Percentiles rank a stretch among this genome's conserved stretches.
Evolutionary conservation across 805 yeast genomes (phyloP).

Genomic region (Wickerhamomyces strasburgensis): DNA sequence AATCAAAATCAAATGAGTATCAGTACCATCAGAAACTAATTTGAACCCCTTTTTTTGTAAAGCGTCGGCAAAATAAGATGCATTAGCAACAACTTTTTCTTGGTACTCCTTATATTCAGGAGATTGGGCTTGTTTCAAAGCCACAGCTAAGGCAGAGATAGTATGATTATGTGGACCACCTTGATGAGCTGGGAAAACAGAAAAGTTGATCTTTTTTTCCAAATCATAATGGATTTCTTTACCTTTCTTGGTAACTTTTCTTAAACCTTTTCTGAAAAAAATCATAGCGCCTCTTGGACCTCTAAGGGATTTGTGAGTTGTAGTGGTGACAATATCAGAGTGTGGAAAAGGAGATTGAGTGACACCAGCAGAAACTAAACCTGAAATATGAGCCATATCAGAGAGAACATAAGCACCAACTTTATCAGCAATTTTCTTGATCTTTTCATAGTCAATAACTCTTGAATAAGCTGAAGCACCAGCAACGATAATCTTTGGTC

Average conservation of each 20-base stretch:
- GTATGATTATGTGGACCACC: constrained; percentile 99
- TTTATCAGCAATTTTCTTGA: constrained; percentile 85
- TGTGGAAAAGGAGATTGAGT: constrained; percentile 88
- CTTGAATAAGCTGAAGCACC: constrained; percentile 97
- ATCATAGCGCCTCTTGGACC: constrained; percentile 99
- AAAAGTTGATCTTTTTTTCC: constrained; percentile 88
- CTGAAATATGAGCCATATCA: constrained; percentile 98
- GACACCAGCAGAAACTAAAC: constrained; percentile 91
- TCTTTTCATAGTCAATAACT: constrained; percentile 81
- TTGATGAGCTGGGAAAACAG: constrained; percentile 99
- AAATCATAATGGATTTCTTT: constrained; percentile 81
- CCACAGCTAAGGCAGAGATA: constrained; percentile 92
- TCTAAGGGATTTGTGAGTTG: constrained; percentile 95
- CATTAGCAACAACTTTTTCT: constrained; percentile 74
- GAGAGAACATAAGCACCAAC: constrained; percentile 90
- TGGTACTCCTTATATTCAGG: constrained; percentile 90
- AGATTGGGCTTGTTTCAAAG: constrained; percentile 83
- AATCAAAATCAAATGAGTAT: constrained; percentile 85
- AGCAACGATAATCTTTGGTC: constrained; percentile 94
- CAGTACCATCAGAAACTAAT: constrained; percentile 90
- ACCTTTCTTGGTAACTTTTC: constrained; percentile 77
- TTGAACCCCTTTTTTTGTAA: constrained; percentile 60
- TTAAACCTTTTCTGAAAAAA: constrained; percentile 91
- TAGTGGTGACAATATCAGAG: constrained; percentile 95
- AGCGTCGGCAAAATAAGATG: constrained; percentile 68